Evolutionary conservation across 768 basidiomycete genomes (phyloP).

Genomic region (Suillus clintonianus): DNA sequence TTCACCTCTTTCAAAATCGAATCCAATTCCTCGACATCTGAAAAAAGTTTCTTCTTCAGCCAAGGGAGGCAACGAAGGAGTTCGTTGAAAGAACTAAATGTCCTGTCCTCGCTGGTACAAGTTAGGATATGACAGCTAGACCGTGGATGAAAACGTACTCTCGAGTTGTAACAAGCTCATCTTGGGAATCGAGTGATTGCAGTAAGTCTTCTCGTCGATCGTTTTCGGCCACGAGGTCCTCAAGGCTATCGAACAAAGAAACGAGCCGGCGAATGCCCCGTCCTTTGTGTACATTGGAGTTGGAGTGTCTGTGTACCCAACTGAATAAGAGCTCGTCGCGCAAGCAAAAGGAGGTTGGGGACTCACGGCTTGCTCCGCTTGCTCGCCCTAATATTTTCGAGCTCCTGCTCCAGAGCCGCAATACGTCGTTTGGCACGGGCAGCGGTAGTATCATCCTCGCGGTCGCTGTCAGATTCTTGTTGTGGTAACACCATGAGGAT

Average conservation of each 20-base stretch:
- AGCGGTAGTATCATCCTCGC: not conserved
- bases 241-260: constrained; percentile 2
- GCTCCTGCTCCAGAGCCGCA: not conserved
- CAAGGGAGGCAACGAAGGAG: constrained; percentile 6
- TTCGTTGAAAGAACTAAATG: constrained; percentile 3
- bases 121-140: not conserved
- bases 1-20: no score
- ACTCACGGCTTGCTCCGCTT: no score
- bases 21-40: no score
- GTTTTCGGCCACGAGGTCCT: constrained; percentile 13
- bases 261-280: constrained; percentile 6
- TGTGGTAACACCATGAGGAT: not conserved
- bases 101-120: not conserved
- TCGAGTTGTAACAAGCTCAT: constrained; percentile 5
- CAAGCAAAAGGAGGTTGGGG: no score
- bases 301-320: not conserved
- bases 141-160: no score
- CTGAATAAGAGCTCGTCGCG: no score
- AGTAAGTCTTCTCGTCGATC: not conserved
- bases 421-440: not conserved
- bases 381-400: not conserved
- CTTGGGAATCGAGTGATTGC: constrained; percentile 1
- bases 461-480: not conserved
- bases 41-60: not conserved
- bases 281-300: not conserved